Base-by-base conservation (phyloP, 2,329 filamentous ascomycete species). In the Thermomyces lanuginosus region DNA sequence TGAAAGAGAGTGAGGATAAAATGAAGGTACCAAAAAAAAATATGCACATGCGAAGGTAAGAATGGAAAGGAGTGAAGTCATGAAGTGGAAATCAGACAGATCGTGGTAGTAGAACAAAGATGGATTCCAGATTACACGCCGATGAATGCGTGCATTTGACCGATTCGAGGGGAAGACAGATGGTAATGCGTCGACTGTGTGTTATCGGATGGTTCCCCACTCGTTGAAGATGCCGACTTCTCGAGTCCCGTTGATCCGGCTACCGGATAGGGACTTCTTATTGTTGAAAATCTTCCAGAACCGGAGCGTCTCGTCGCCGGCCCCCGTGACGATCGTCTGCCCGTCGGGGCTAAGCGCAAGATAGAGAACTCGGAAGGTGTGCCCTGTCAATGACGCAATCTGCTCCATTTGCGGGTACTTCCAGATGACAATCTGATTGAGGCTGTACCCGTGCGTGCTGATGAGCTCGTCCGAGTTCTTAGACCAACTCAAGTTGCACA, bases 381-480 rank as follows among this genome's bases (percentile, higher is more conserved):
- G 89, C 1, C 89, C 89, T 0, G 89, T 98, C 23, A 98, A 62
- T 39, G 81, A 92, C 21, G 82, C 86, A 6, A 98, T 83, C 50
- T 95, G 89, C 25, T 82, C 82, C 89, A 98, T 95, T 39, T 77
- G 84, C 1, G 89, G 89, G 47, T 98, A 98, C 48, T 98, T 98
- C 89, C 89, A 98, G 29, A 98, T 82, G 19, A 95, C 86, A 42
- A 98, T 93, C 53, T 95, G 89, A 50, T 98, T 93, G 48, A 98
- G 89, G 40, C 77, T 86, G 58, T 93, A 98, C 5, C 89, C 89
- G 47, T 98, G 89, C 1, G 89, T 98, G 26, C 78, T 86, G 29
- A 98, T 86, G 31, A 98, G 83, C 53, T 98, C 89, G 49, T 93
- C 92, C 5, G 82, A 92, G 52, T 93, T 92, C 47, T 91, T 92